Conservation (phyloP, 106 monocot species). For the Dendrobium officinale region DNA sequence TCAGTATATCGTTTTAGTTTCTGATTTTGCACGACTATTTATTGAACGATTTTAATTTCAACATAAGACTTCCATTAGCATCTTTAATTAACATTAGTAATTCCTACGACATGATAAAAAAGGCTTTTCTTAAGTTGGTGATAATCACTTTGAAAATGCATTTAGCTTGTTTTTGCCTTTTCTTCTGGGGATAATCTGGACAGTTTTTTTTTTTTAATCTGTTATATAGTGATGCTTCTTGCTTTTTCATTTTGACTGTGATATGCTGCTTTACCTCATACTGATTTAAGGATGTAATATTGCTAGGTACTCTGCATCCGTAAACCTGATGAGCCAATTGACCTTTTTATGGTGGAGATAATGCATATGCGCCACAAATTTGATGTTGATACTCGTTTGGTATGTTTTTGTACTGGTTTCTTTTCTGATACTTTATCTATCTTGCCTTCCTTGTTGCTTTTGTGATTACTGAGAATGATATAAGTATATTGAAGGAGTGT, state of each 20-base stretch:
- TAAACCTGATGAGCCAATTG: conserved; percentile 87
- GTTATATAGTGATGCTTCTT: neutral
- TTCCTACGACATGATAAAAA: neutral
- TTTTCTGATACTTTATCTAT: neutral
- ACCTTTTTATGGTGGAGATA: conserved; percentile 99
- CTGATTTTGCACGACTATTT: neutral
- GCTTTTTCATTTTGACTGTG: neutral
- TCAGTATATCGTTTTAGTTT: no score
- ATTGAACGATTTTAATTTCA: neutral
- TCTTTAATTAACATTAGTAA: neutral
- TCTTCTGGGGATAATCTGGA: neutral
- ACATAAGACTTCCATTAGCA: neutral
- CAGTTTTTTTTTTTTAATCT: neutral
- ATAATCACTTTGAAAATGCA: conserved; percentile 2
- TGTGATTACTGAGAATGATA: neutral
- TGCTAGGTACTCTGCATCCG: conserved; percentile 81
- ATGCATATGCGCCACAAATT: conserved; percentile 99
- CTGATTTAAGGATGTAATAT: conserved; percentile 1
- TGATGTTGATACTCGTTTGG: conserved; percentile 93
- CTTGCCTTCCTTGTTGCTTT: neutral
- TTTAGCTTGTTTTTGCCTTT: neutral
- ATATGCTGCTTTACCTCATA: neutral
- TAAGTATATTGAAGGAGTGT: neutral
- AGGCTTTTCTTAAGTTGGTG: neutral
- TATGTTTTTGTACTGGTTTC: conserved; percentile 23